phyloP scores from a whole-genome alignment of 2,329 filamentous ascomycete species.

The Nannizziopsis barbatae region DNA sequence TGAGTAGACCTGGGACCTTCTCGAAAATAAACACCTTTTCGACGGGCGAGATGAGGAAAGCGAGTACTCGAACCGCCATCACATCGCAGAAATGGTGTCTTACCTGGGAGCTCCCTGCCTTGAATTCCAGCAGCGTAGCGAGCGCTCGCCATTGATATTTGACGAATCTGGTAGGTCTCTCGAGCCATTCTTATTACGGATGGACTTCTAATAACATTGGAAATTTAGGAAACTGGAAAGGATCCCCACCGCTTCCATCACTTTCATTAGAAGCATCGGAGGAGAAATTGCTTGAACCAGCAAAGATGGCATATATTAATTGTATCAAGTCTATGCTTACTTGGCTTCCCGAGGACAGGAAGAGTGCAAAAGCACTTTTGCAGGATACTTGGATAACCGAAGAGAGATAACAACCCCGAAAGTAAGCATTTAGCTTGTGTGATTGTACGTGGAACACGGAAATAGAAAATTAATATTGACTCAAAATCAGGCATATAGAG shows the following conservation, averaged over 20 bases:
- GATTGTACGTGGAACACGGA: too few relatives aligned
- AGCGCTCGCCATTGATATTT: constrained; percentile 10
- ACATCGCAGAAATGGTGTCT: not conserved
- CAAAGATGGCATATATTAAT: not conserved
- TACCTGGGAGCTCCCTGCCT: not conserved
- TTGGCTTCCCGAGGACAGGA: constrained; percentile 19
- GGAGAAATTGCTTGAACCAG: not conserved
- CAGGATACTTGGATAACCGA: not conserved
- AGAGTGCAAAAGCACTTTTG: constrained; percentile 16
- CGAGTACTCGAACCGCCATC: not conserved
- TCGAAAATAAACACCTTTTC: constrained; percentile 9
- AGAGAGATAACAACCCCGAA: constrained; percentile 15
- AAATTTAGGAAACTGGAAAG: not conserved
- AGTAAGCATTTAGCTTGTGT: too few relatives aligned
- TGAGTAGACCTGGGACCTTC: not conserved
- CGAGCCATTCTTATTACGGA: not conserved
- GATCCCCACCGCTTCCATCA: not conserved
- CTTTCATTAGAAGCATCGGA: not conserved
- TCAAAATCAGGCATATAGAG: too few relatives aligned
- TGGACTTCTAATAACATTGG: not conserved
- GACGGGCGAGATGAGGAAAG: not conserved
- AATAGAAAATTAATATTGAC: too few relatives aligned
- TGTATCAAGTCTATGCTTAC: constrained; percentile 15
- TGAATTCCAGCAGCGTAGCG: constrained; percentile 2
- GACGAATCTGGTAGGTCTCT: not conserved